phyloP scores from a whole-genome alignment of 139 green algal genomes.

The Mychonastes homosphaera region DNA sequence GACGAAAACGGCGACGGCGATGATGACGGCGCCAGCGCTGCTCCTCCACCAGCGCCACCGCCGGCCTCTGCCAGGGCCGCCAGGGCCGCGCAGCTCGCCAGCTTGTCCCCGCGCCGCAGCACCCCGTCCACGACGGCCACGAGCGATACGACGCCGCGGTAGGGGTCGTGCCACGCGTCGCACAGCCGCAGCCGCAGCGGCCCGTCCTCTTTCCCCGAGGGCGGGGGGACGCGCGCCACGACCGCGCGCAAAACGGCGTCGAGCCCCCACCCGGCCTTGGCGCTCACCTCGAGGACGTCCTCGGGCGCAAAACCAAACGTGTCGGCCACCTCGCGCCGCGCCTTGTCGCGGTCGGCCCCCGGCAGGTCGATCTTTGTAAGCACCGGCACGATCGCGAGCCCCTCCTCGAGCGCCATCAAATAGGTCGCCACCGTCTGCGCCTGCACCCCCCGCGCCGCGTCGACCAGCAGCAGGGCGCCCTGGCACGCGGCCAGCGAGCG shows the following conservation, averaged over 20 bases:
- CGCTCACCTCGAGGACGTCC: slow-evolving; percentile 43
- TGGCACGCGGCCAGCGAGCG: slow-evolving; percentile 58
- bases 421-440: slow-evolving; percentile 86
- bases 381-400: slow-evolving; percentile 74
- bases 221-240: slow-evolving; percentile 42
- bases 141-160: slow-evolving; percentile 54
- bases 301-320: slow-evolving; percentile 53
- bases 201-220: slow-evolving; percentile 20
- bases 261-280: slow-evolving; percentile 64
- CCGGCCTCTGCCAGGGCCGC: no score
- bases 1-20: not conserved
- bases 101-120: slow-evolving; percentile 39
- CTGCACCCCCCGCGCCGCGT: slow-evolving; percentile 45
- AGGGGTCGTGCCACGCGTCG: slow-evolving; percentile 84
- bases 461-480: slow-evolving; percentile 84
- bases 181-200: slow-evolving; percentile 73
- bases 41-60: no score
- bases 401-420: slow-evolving; percentile 79
- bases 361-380: slow-evolving; percentile 90
- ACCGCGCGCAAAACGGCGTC: slow-evolving; percentile 58
- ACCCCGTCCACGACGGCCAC: slow-evolving; percentile 66
- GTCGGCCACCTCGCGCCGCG: slow-evolving; percentile 51
- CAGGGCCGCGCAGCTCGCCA: slow-evolving; percentile 41
- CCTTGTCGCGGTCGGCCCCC: slow-evolving; percentile 57
- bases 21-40: no score